Evolutionary conservation across 2,329 filamentous ascomycete species (phyloP), one percentile per base, ranked within the genome.

Genomic region (Pseudopithomyces chartarum): DNA sequence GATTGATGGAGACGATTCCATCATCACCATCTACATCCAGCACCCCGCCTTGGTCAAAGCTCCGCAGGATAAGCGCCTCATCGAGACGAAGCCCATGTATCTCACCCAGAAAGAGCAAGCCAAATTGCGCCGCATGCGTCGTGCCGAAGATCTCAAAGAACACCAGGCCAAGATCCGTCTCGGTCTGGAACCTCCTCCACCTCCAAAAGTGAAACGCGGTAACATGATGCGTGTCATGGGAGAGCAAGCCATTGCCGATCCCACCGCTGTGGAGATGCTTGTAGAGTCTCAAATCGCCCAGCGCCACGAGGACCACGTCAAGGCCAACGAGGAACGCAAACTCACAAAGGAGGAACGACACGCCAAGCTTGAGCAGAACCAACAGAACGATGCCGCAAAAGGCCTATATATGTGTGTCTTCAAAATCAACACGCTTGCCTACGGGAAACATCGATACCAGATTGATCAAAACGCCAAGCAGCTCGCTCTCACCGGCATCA

Each of bases 191-290:
- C 92, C 93, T 2, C 91, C 94, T 19, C 92, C 93, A 26, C 90
- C 93, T 23, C 94, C 95, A 11, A 99, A 98, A 78, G 92, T 99
- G 65, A 98, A 97, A 79, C 96, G 96, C 77, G 91, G 90, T 56
- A 99, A 99, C 75, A 85, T 99, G 72, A 99, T 99, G 95, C 89
- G 93, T 56, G 95, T 99, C 29, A 83, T 97, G 54, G 95, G 95
- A 60, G 92, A 97, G 73, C 89, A 92, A 76, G 89, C 89, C 17
- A 94, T 99, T 64, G 96, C 97, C 72, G 95, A 99, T 77, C 95
- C 95, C 6, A 99, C 96, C 0, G 95, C 95, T 3, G 95, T 99
- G 44, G 95, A 99, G 78, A 92, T 92, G 49, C 88, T 92, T 22
- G 95, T 99, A 50, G 97, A 96, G 75, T 85, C 89, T 52, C 92